Percentiles rank a stretch among this genome's conserved stretches.
phyloP scores from a whole-genome alignment of 768 basidiomycete species.

The Pleurotus sapidus region DNA sequence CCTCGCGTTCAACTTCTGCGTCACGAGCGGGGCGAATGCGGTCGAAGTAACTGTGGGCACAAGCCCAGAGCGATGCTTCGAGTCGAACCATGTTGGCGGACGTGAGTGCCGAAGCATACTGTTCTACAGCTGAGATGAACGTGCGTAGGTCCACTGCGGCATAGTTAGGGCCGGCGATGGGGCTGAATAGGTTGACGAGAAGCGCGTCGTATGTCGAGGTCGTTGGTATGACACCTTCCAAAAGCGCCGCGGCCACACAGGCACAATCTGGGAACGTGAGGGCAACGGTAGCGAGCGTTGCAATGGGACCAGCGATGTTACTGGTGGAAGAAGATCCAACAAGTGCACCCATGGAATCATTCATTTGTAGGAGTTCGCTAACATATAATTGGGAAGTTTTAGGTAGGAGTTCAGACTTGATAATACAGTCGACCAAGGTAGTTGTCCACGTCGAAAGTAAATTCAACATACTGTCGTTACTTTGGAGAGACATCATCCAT shows the following conservation, averaged over 20 bases:
- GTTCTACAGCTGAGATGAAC: conserved; percentile 17
- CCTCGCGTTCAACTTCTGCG: conserved; percentile 19
- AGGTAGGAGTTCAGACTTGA: background rate
- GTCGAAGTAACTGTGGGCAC: conserved; percentile 46
- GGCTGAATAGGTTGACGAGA: conserved; percentile 17
- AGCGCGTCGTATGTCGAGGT: conserved; percentile 26
- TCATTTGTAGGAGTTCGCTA: background rate
- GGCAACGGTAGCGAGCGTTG: background rate
- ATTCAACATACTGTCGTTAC: background rate
- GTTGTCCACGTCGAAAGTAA: background rate
- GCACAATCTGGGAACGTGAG: background rate
- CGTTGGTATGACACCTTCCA: conserved; percentile 8
- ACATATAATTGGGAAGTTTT: background rate
- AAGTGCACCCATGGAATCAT: background rate
- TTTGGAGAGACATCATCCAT: background rate
- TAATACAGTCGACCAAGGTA: background rate
- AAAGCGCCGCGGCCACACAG: background rate
- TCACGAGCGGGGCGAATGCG: conserved; percentile 9
- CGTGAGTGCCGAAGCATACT: conserved; percentile 26
- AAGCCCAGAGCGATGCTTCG: conserved; percentile 53
- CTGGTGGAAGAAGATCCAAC: background rate
- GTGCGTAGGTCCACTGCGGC: conserved; percentile 2
- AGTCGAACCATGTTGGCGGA: conserved; percentile 32
- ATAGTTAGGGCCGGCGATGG: conserved; percentile 8
- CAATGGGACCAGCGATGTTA: background rate